Conservation (phyloP, 2,329 filamentous ascomycete species). For the Magnaporthales sp. region DNA sequence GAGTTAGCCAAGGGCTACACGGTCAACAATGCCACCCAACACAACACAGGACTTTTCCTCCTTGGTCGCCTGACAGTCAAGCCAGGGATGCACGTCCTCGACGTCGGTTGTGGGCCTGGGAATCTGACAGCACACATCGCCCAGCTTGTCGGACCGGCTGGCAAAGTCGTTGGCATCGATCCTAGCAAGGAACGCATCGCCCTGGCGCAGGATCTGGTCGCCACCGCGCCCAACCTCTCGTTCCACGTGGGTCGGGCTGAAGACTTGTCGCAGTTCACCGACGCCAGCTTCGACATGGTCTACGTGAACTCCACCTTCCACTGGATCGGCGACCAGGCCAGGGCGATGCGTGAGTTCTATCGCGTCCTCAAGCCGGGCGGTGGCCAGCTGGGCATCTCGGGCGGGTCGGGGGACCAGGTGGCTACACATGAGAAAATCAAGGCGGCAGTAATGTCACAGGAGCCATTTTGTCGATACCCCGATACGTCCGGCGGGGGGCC, state of each 20-base stretch:
- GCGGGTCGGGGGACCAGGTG: slow-evolving; percentile 16
- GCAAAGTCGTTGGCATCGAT: slow-evolving; percentile 29
- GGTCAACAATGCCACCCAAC: slow-evolving; percentile 15
- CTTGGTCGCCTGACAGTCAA: slow-evolving; percentile 21
- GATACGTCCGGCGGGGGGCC: not conserved
- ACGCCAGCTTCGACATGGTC: slow-evolving; percentile 30
- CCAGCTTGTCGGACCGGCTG: slow-evolving; percentile 24
- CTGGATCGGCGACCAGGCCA: slow-evolving; percentile 20
- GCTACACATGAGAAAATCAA: slow-evolving; percentile 17
- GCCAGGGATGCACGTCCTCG: slow-evolving; percentile 28
- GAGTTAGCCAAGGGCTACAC: slow-evolving; percentile 19
- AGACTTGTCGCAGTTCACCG: slow-evolving; percentile 24
- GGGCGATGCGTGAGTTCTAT: slow-evolving; percentile 28
- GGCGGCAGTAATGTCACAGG: not conserved
- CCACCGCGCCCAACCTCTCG: not conserved
- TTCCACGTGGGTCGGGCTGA: slow-evolving; percentile 6
- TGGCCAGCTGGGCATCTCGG: slow-evolving; percentile 24
- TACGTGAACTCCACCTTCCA: slow-evolving; percentile 32
- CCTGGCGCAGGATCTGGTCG: not conserved
- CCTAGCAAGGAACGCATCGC: slow-evolving; percentile 18
- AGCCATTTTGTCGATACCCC: not conserved
- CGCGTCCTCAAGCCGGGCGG: slow-evolving; percentile 30
- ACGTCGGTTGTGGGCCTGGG: slow-evolving; percentile 38
- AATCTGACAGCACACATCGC: slow-evolving; percentile 35
- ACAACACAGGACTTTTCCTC: slow-evolving; percentile 16